A percentile compares a stretch with the other conserved stretches of the same genome.
phyloP scores from a whole-genome alignment of 2,329 filamentous ascomycete species.

The Huntiella bhutanensis region DNA sequence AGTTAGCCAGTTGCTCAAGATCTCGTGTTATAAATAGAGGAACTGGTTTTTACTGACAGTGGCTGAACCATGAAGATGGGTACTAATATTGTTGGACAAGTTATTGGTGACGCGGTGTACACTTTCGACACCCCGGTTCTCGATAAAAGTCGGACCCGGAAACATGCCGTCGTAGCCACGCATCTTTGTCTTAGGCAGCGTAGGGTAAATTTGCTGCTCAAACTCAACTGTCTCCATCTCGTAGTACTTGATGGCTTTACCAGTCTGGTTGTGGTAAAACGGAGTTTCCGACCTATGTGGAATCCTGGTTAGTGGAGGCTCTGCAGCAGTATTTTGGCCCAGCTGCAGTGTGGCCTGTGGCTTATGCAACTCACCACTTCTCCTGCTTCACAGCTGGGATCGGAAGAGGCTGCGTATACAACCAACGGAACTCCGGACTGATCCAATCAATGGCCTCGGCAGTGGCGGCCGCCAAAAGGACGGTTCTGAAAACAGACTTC shows the following conservation, averaged over 20 bases:
- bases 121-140: slow-evolving; percentile 29
- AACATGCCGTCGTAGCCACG: slow-evolving; percentile 34
- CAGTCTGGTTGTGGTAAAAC: slow-evolving; percentile 20
- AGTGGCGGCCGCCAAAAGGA: slow-evolving; percentile 1
- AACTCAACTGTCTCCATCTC: slow-evolving; percentile 19
- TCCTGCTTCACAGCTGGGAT: slow-evolving; percentile 25
- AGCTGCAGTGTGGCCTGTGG: background rate
- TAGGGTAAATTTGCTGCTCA: slow-evolving; percentile 20
- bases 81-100: slow-evolving; percentile 23
- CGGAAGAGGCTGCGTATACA: slow-evolving; percentile 20
- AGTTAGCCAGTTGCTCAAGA: background rate
- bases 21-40: background rate
- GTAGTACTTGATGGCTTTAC: slow-evolving; percentile 20
- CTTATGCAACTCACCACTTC: slow-evolving; percentile 18
- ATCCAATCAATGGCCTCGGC: slow-evolving; percentile 11
- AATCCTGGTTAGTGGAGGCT: too few species aligned
- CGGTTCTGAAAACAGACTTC: slow-evolving; percentile 3
- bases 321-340: too few species aligned
- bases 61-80: slow-evolving; percentile 37
- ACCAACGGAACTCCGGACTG: slow-evolving; percentile 10
- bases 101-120: slow-evolving; percentile 36
- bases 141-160: slow-evolving; percentile 33
- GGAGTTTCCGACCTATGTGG: slow-evolving; percentile 13
- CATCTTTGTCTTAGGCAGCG: slow-evolving; percentile 17
- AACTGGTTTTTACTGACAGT: slow-evolving; percentile 14